These are phyloP conservation scores for Neospermospora avenae DNA, from an alignment of 2,329 filamentous ascomycete species.

Conservation along the genomic window DNA sequence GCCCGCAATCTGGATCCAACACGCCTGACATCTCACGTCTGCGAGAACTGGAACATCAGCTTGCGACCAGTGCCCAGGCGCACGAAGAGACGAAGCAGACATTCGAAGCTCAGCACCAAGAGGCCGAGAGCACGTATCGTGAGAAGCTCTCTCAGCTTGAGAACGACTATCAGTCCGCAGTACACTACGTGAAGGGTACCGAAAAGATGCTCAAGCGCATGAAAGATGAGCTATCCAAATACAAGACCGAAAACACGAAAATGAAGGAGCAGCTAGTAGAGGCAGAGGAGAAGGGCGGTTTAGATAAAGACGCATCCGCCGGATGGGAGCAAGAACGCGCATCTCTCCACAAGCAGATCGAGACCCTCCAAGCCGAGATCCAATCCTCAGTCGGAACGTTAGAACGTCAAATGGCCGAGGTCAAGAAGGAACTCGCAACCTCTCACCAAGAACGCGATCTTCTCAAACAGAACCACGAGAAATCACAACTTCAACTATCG, in stretches of 20 bases:
- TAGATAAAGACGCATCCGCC: constrained; percentile 44
- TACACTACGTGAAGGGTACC: constrained; percentile 96
- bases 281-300: constrained; percentile 52
- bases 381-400: constrained; percentile 62
- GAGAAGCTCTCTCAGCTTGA: constrained; percentile 93
- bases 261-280: constrained; percentile 78
- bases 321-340: constrained; percentile 76
- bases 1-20: constrained; percentile 70
- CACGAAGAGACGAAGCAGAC: constrained; percentile 81
- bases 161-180: constrained; percentile 95
- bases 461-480: constrained; percentile 53
- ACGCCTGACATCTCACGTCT: constrained; percentile 77
- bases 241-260: constrained; percentile 81
- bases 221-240: constrained; percentile 92
- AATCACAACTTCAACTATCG: constrained; percentile 55
- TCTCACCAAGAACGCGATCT: constrained; percentile 67
- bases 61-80: constrained; percentile 70
- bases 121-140: constrained; percentile 84
- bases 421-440: constrained; percentile 67
- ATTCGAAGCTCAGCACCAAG: constrained; percentile 76
- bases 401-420: constrained; percentile 64
- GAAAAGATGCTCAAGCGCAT: constrained; percentile 99
- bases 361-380: constrained; percentile 66
- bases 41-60: constrained; percentile 83
- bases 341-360: constrained; percentile 64